These are phyloP conservation scores for Aspergillus sojae DNA, from an alignment of 2,329 filamentous ascomycete genomes.

Conservation along the genomic window DNA sequence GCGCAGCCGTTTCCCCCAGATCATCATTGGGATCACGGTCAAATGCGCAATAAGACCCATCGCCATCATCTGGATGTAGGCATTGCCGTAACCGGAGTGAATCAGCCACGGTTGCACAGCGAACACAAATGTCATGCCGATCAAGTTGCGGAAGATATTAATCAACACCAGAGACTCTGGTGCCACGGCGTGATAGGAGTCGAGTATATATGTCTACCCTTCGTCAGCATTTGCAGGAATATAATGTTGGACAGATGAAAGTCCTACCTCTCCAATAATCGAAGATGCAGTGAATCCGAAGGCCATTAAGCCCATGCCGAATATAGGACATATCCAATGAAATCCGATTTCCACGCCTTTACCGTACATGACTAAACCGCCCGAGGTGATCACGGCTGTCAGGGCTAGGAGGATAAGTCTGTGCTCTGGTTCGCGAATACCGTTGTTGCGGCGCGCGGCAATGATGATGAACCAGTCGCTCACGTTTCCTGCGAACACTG, in stretches of 20 bases:
- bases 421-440: slow-evolving; percentile 30
- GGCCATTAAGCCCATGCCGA: slow-evolving; percentile 5
- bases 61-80: neutral
- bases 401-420: slow-evolving; percentile 24
- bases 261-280: slow-evolving; percentile 1
- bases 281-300: slow-evolving; percentile 8
- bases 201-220: slow-evolving; percentile 1
- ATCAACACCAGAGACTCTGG: slow-evolving; percentile 1
- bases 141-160: slow-evolving; percentile 8
- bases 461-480: slow-evolving; percentile 28
- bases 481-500: slow-evolving; percentile 21
- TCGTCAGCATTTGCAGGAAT: neutral
- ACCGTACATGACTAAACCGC: slow-evolving; percentile 5
- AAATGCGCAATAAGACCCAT: neutral
- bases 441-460: slow-evolving; percentile 25
- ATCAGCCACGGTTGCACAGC: neutral
- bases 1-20: neutral
- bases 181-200: slow-evolving; percentile 1
- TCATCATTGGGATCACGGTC: neutral
- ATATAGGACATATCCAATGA: neutral
- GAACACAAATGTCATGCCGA: slow-evolving; percentile 5
- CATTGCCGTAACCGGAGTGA: neutral
- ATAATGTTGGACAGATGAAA: neutral
- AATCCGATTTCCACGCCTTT: slow-evolving; percentile 1
- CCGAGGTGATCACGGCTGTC: neutral